Base-by-base conservation (phyloP, 441 rosid species). In the Syzygium malaccense region DNA sequence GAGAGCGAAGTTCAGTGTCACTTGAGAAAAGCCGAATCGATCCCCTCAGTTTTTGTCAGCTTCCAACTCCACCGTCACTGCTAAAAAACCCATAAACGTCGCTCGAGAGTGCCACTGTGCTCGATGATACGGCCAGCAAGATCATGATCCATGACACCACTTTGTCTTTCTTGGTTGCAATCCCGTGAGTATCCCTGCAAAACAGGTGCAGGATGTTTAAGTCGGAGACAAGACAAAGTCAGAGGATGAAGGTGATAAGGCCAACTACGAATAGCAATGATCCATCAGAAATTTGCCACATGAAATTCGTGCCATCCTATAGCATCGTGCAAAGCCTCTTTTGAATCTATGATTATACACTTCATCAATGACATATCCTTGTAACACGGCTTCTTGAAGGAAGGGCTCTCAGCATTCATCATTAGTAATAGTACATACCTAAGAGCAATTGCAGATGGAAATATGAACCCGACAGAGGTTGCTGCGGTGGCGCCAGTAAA, bases 401-500 rank as follows among this genome's bases (percentile, higher is more conserved):
- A 56, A 48, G 12, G 48, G n/a, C 45, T 49, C 64, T 79, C n/a
- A 20, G 23, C 33, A 53, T 49, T 83, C 49, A n/a, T 57, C 33
- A 41, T 19, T 49, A 33, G 51, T 48, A 4, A 55, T 4, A 64
- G 53, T 23, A 88, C 94, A 85, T 87, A 93, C 96, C 91, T 92
- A 30, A 95, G 94, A 45, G 95, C 91, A 25, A 95, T 90, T 49
- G 96, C 94, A 28, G 96, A 95, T 51, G 96, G 98, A 92, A 95
- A 94, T 88, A 95, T 93, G 91, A 88, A 95, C 86, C 94, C 96
- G 37, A 95, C 94, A 87, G 94, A 91, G 49, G 93, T 90, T 4
- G 95, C 93, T 6, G 96, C 92, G 6, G 96, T 95, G 55, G 98
- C 96, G 57, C 95, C 96, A 1, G 95, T 95, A 89, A 95, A 92